Percentiles rank a stretch among this genome's conserved stretches.
These are phyloP conservation scores for Kregervanrija delftensis DNA, from an alignment of 805 yeast genomes.

Conservation along the genomic window DNA sequence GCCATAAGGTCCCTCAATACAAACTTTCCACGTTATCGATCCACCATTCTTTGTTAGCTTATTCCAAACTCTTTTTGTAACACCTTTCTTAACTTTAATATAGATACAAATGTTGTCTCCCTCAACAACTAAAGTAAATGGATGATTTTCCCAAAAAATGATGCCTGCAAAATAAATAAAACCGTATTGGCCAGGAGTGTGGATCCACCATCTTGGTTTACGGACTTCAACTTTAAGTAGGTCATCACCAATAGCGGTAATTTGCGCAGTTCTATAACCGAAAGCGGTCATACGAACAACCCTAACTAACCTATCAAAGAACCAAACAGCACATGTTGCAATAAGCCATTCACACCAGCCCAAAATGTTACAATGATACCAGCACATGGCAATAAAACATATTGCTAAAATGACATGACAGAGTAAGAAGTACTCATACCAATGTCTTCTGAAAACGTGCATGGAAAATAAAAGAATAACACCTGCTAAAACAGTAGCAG, in stretches of 20 bases:
- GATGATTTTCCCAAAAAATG: slow-evolving; percentile 66
- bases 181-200: slow-evolving; percentile 49
- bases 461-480: slow-evolving; percentile 42
- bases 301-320: slow-evolving; percentile 44
- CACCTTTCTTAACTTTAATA: slow-evolving; percentile 46
- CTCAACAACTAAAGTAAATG: slow-evolving; percentile 48
- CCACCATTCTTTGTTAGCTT: slow-evolving; percentile 16
- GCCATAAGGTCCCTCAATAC: slow-evolving; percentile 62
- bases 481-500: slow-evolving; percentile 36
- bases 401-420: slow-evolving; percentile 51
- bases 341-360: slow-evolving; percentile 30
- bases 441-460: slow-evolving; percentile 41
- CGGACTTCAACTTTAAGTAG: slow-evolving; percentile 5
- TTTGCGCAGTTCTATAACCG: slow-evolving; percentile 17
- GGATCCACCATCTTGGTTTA: slow-evolving; percentile 30
- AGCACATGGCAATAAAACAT: slow-evolving; percentile 45
- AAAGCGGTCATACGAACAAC: slow-evolving; percentile 21
- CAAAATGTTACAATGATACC: slow-evolving; percentile 44
- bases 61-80: slow-evolving; percentile 36
- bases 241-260: slow-evolving; percentile 6
- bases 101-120: slow-evolving; percentile 32
- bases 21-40: slow-evolving; percentile 18
- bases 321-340: slow-evolving; percentile 41
- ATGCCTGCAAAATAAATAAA: slow-evolving; percentile 48
- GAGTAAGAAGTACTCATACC: slow-evolving; percentile 54